Evolutionary conservation across 148 eudicot species (phyloP).

Genomic region (Cornus suecica): DNA sequence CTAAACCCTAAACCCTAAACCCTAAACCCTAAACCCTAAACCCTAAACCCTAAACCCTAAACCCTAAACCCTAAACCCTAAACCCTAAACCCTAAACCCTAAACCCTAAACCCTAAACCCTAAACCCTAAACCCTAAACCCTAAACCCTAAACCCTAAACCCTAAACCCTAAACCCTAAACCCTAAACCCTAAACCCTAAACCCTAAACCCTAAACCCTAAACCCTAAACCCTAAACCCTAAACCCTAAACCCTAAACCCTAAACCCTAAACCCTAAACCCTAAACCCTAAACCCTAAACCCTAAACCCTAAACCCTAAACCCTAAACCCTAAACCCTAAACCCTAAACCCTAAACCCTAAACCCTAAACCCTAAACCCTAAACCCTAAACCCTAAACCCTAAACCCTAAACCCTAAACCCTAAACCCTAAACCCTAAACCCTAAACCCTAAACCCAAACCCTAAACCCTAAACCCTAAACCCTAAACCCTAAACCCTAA

Average conservation of each 20-base stretch:
- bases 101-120: not conserved
- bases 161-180: not conserved
- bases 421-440: not conserved
- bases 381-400: not conserved
- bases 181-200: not conserved
- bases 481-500: not conserved
- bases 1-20: not conserved
- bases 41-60: not conserved
- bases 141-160: not conserved
- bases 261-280: not conserved
- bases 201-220: not conserved
- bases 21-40: slow-evolving; percentile 1
- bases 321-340: slow-evolving; percentile 1
- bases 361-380: not conserved
- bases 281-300: not conserved
- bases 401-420: not conserved
- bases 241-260: not conserved
- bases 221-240: not conserved
- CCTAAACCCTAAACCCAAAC: not conserved
- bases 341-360: slow-evolving; percentile 1
- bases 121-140: not conserved
- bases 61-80: not conserved
- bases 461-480: not conserved
- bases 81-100: not conserved
- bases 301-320: slow-evolving; percentile 1